Base-by-base conservation (phyloP, 768 basidiomycete species). In the Panus rudis region DNA sequence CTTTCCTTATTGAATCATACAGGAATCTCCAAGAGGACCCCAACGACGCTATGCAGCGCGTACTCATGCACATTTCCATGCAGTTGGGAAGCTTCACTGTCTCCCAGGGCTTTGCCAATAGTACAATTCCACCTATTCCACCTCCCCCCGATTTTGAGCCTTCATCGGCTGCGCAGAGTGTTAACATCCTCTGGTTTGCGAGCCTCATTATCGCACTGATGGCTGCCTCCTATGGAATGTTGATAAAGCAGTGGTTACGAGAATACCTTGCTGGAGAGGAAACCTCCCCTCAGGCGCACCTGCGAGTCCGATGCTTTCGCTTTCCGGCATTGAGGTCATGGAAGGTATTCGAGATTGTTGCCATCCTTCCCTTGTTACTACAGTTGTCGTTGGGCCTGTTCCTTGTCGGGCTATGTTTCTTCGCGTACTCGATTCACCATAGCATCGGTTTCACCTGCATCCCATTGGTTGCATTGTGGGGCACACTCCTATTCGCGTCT, bases 201-300 rank as follows among this genome's bases (percentile, higher is more conserved):
- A 48, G 50, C 21, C 50, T 59, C 10, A 30, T 47, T 7, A 47
- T 43, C 23, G 51, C 46, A 14, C 43, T 59, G 4, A 44, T 49
- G 19, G 47, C 55, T 2, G 50, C 57, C 7, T 49, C 52, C 13
- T 34, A 52, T 23, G 55, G 42, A 14, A 53, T 59, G 25, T 38
- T 57, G 19, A 49, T 50, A 25, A 55, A 53, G 28, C 55, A 59
- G 35, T 59, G 55, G 55, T 43, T 56, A 7, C 49, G 48, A 13
- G 43, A 48, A 43, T 50, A 47, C 38, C 32, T 23, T 3, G 25
- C 41, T 23, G 25, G 33, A 12, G 37, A 41, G 12, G 25, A 16
- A 4, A 32, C 41, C 12, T 43, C 46, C 17, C 38, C 49, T 4
- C 39, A 41, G 13, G 47, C 43, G 6, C 37, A 41, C 10, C 27